Evolutionary conservation across 495 filamentous ascomycete species (phyloP).

Genomic region (Penicillium fimorum): DNA sequence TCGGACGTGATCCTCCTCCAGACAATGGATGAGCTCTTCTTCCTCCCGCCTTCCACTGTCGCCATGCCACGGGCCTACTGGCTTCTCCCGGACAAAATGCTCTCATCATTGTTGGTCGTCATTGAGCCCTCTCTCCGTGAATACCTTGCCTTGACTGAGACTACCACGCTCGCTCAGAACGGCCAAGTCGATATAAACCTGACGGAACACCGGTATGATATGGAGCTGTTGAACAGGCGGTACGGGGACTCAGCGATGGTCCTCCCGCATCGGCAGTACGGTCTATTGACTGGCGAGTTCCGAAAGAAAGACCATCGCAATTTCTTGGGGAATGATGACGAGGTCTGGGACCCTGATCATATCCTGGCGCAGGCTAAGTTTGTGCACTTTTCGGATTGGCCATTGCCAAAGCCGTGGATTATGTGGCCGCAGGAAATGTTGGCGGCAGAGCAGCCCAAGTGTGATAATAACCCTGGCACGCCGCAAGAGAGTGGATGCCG

Average conservation of each 20-base stretch:
- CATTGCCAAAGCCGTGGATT: slow-evolving; percentile 77
- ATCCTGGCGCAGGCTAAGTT: slow-evolving; percentile 67
- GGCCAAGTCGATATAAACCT: slow-evolving; percentile 34
- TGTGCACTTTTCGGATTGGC: slow-evolving; percentile 81
- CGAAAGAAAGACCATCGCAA: slow-evolving; percentile 55
- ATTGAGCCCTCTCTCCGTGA: slow-evolving; percentile 58
- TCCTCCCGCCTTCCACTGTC: slow-evolving; percentile 57
- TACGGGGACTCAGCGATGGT: slow-evolving; percentile 66
- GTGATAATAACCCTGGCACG: slow-evolving; percentile 48
- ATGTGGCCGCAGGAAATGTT: slow-evolving; percentile 56
- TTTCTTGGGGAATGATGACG: slow-evolving; percentile 62
- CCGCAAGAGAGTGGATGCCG: slow-evolving; percentile 54
- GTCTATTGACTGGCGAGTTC: slow-evolving; percentile 70
- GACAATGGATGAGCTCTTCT: slow-evolving; percentile 71
- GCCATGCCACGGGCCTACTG: slow-evolving; percentile 74
- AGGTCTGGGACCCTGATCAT: slow-evolving; percentile 66
- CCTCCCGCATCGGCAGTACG: slow-evolving; percentile 73
- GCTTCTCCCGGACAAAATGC: slow-evolving; percentile 53
- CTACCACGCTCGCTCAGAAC: slow-evolving; percentile 25
- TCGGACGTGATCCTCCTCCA: slow-evolving; percentile 64
- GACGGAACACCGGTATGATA: slow-evolving; percentile 55
- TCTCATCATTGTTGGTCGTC: slow-evolving; percentile 64
- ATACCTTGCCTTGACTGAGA: slow-evolving; percentile 52
- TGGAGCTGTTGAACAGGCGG: slow-evolving; percentile 73
- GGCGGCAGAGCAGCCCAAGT: slow-evolving; percentile 57